A percentile compares a stretch with the other conserved stretches of the same genome.
These are phyloP conservation scores for Phaeosphaeriaceae sp. DNA, from an alignment of 2,329 filamentous ascomycete species.

Conservation along the genomic window DNA sequence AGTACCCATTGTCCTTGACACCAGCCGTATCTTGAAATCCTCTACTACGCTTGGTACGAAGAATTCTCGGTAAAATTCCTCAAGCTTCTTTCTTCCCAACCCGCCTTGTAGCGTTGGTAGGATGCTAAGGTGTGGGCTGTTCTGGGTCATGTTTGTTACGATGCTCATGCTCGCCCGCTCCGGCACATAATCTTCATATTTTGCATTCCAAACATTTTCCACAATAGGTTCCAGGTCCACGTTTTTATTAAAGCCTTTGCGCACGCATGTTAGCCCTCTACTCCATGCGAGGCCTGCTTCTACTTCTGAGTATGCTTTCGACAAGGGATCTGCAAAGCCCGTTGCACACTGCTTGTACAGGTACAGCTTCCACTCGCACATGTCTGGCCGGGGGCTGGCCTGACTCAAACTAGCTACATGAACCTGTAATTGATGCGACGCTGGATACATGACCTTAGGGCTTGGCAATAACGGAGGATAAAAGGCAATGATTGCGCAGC, in stretches of 20 bases:
- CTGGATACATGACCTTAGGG: slow-evolving; percentile 48
- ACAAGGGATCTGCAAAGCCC: slow-evolving; percentile 53
- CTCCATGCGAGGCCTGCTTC: slow-evolving; percentile 52
- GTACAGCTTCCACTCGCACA: slow-evolving; percentile 49
- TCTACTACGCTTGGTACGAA: slow-evolving; percentile 62
- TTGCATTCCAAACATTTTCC: slow-evolving; percentile 43
- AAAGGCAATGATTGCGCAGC: slow-evolving; percentile 51
- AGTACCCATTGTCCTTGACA: slow-evolving; percentile 62
- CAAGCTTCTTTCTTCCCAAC: slow-evolving; percentile 50
- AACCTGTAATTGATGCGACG: slow-evolving; percentile 45
- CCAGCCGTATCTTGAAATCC: slow-evolving; percentile 59
- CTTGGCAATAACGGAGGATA: slow-evolving; percentile 50
- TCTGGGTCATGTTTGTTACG: slow-evolving; percentile 41
- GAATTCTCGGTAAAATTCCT: slow-evolving; percentile 62
- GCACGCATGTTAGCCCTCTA: slow-evolving; percentile 48
- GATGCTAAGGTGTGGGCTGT: slow-evolving; percentile 44
- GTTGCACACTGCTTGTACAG: slow-evolving; percentile 46
- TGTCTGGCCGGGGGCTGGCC: slow-evolving; percentile 30
- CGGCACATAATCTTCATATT: slow-evolving; percentile 40
- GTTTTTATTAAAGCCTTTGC: slow-evolving; percentile 46
- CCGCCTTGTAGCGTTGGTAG: slow-evolving; percentile 54
- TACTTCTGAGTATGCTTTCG: slow-evolving; percentile 48
- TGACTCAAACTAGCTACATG: slow-evolving; percentile 51
- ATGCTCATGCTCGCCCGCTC: slow-evolving; percentile 39
- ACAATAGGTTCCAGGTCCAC: slow-evolving; percentile 43